A percentile compares a stretch with the other conserved stretches of the same genome.
Evolutionary conservation across 208 protist genomes (phyloP).

Genomic region (Wallacemonas collosoma): DNA sequence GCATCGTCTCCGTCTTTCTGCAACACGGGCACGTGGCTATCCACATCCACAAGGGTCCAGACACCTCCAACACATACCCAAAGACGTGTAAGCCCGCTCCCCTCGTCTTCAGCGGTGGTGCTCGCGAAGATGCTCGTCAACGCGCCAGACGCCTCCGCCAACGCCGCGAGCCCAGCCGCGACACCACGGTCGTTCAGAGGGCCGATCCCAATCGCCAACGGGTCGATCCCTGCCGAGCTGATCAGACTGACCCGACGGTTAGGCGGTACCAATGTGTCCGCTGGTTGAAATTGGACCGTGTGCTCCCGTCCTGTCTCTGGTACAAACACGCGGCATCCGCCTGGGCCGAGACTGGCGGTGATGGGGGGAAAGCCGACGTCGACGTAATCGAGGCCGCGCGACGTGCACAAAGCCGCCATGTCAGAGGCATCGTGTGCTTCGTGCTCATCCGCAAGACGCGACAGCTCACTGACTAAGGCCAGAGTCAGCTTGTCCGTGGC

Average conservation of each 20-base stretch:
- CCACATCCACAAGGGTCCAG: constrained; percentile 53
- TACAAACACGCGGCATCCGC: constrained; percentile 28
- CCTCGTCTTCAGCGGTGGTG: constrained; percentile 43
- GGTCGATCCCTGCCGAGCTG: constrained; percentile 38
- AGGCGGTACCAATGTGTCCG: constrained; percentile 18
- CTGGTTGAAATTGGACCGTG: constrained; percentile 37
- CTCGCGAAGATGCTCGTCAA: constrained; percentile 49
- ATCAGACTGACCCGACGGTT: constrained; percentile 21
- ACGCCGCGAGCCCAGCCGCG: constrained; percentile 53
- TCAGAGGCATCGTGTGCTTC: constrained; percentile 18
- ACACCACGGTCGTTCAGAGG: constrained; percentile 46
- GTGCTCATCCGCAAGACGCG: constrained; percentile 23
- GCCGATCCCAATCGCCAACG: constrained; percentile 36
- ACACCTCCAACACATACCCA: constrained; percentile 61
- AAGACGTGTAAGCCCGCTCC: constrained; percentile 39
- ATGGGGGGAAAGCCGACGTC: constrained; percentile 53
- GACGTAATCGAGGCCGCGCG: constrained; percentile 52
- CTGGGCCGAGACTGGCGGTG: constrained; percentile 35
- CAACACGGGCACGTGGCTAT: constrained; percentile 66
- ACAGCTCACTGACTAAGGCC: constrained; percentile 24
- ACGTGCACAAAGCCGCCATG: constrained; percentile 42
- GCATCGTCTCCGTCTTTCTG: constrained; percentile 9
- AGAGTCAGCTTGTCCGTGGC: constrained; percentile 32
- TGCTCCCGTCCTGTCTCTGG: constrained; percentile 8
- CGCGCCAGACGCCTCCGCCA: constrained; percentile 61